These are phyloP conservation scores for Aspergillus japonicus DNA, from an alignment of 2,329 filamentous ascomycete species.

Conservation along the genomic window DNA sequence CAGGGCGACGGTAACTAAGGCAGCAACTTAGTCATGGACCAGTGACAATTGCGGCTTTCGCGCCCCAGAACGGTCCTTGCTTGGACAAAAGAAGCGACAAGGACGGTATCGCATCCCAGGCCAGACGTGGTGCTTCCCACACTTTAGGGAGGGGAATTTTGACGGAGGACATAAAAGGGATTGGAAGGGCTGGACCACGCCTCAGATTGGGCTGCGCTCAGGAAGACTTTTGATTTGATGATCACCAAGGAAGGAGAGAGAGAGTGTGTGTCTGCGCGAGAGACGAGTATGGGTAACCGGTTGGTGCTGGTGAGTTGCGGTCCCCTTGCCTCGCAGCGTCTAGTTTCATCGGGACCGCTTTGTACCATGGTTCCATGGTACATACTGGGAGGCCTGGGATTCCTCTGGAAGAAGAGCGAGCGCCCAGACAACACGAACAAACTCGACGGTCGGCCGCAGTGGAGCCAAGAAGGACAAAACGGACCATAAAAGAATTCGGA, in stretches of 20 bases:
- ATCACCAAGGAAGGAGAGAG: neutral
- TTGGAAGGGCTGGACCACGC: neutral
- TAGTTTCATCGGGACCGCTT: neutral
- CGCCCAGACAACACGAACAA: slow-evolving; percentile 12
- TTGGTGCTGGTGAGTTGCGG: neutral
- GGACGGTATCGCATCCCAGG: neutral
- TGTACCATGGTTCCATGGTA: slow-evolving; percentile 11
- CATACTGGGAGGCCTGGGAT: slow-evolving; percentile 6
- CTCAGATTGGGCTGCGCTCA: neutral
- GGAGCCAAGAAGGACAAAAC: slow-evolving; percentile 2
- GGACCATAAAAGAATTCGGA: slow-evolving; percentile 1
- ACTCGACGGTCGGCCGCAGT: slow-evolving; percentile 12
- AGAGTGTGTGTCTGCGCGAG: neutral
- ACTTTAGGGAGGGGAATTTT: neutral
- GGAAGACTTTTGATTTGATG: slow-evolving; percentile 1
- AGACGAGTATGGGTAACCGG: neutral
- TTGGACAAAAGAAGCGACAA: too few relatives aligned
- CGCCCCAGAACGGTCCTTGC: neutral
- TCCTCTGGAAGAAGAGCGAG: slow-evolving; percentile 5
- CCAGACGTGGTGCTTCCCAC: neutral
- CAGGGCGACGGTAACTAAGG: slow-evolving; percentile 14
- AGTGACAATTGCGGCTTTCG: neutral
- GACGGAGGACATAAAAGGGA: neutral
- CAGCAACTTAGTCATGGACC: slow-evolving; percentile 1
- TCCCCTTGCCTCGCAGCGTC: neutral